Base-by-base conservation (phyloP, 164 flowering plant species). In the Brasenia schreberi region DNA sequence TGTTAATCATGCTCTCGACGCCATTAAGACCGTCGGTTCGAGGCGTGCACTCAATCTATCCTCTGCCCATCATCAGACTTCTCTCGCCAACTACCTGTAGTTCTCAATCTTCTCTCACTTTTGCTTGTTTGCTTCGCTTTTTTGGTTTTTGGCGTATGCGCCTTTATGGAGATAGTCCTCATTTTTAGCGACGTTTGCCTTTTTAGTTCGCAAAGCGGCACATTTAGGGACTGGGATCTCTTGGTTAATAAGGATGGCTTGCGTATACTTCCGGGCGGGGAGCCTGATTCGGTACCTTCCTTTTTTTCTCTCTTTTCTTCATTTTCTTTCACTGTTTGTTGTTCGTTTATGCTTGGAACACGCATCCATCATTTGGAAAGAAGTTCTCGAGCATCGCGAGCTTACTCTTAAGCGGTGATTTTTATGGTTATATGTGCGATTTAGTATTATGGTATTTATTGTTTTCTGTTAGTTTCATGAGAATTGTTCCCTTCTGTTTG, bases 161-260 rank as follows among this genome's bases (percentile, higher is more conserved):
- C 53, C 17, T 39, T 45, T 14, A 39, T 19, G 42, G 42, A 49
- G 6, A 27, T 3, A 3, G 23, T 61, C 53, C 6, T n/a, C 39
- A 42, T 5, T 44, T 65, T 42, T 66, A 17, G 44, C 16, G 65
- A 19, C 42, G 10, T 42, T 18, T 59, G 43, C 44, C 18, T 53
- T 12, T 12, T 65, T 62, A 92, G 99, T 71, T 88, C 97, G 7
- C 78, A 81, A 19, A 88, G 96, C 63, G 98, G 99, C 1, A 92
- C 98, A 16, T 95, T 90, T 69, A 82, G 69, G 81, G 94, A 82
- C 52, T 97, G 99, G 0, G 96, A 95, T 90, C 86, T 95, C 66
- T 87, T 85, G 10, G 97, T 95, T 5, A 95, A 90, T 71, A 82
- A 77, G 68, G 87, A 92, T 44, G 99, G 98, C 17, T 83, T 95